A percentile compares a stretch with the other conserved stretches of the same genome.
These are phyloP conservation scores for Amanita molliuscula DNA, from an alignment of 768 basidiomycete genomes.

Conservation along the genomic window DNA sequence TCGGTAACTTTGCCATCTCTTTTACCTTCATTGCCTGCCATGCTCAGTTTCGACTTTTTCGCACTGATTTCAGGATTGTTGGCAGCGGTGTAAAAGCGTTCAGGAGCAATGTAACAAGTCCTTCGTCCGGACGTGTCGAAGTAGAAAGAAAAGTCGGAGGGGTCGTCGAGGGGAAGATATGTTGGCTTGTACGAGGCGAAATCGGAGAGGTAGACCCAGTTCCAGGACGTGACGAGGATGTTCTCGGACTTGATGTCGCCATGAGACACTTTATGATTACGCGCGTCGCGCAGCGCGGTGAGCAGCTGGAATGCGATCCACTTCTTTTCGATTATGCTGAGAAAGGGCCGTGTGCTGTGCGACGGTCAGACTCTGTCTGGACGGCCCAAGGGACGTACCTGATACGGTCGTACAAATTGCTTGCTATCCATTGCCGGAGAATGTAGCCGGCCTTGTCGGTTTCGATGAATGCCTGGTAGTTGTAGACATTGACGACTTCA, in stretches of 20 bases:
- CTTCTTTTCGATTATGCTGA: conserved; percentile 87
- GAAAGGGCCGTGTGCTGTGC: conserved; percentile 86
- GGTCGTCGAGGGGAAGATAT: conserved; percentile 90
- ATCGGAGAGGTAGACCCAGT: conserved; percentile 92
- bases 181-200: conserved; percentile 96
- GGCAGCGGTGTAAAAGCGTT: conserved; percentile 79
- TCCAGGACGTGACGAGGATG: conserved; percentile 91
- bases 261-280: conserved; percentile 83
- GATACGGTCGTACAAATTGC: conserved; percentile 93
- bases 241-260: conserved; percentile 90
- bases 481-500: conserved; percentile 84
- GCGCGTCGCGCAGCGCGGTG: conserved; percentile 72
- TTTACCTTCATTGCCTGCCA: conserved; percentile 50
- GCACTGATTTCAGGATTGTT: conserved; percentile 60
- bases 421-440: conserved; percentile 89
- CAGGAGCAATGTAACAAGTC: conserved; percentile 94
- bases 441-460: conserved; percentile 96
- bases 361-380: not conserved
- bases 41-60: conserved; percentile 46
- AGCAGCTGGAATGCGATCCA: conserved; percentile 96
- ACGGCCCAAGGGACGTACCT: conserved; percentile 43
- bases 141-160: conserved; percentile 95
- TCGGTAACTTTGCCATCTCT: conserved; percentile 82
- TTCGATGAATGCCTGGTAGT: conserved; percentile 83
- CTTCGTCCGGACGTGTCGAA: conserved; percentile 92